phyloP scores from a whole-genome alignment of 192 early-diverging fungal species.

The Linnemannia elongata region DNA sequence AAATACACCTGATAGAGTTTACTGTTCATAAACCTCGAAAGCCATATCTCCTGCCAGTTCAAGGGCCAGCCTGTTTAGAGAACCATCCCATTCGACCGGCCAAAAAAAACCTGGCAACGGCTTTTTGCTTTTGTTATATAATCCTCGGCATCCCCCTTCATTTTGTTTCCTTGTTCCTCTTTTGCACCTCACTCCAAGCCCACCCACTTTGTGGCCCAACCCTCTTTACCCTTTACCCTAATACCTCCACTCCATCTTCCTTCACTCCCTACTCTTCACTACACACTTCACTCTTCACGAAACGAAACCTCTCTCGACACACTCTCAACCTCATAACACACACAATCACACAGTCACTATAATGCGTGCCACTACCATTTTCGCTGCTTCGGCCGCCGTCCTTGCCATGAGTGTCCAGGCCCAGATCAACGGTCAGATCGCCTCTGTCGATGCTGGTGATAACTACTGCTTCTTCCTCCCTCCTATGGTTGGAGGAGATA shows the following conservation, averaged over 20 bases:
- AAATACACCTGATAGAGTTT: not conserved
- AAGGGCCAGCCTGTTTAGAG: too few species aligned
- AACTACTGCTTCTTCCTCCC: conserved; percentile 56
- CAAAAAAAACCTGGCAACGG: not conserved
- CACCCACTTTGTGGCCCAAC: conserved; percentile 13
- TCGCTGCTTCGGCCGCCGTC: conserved; percentile 39
- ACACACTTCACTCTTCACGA: not conserved
- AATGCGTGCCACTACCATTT: conserved; percentile 43
- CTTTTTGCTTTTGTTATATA: not conserved
- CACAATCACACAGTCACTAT: conserved; percentile 10
- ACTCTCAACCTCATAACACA: not conserved
- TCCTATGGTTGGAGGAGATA: conserved; percentile 52
- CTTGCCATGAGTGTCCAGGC: conserved; percentile 38
- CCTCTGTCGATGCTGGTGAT: conserved; percentile 32
- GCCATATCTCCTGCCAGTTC: not conserved
- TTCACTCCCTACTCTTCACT: not conserved
- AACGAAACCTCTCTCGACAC: not conserved
- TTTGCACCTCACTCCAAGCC: conserved; percentile 34
- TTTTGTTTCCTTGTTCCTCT: conserved; percentile 16
- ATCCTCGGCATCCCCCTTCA: not conserved
- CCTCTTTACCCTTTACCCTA: not conserved
- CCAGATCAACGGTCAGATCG: conserved; percentile 45
- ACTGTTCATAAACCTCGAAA: not conserved
- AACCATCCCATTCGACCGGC: not conserved
- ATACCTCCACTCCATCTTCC: not conserved